phyloP scores from a whole-genome alignment of 2,329 filamentous ascomycete genomes.

The Ciborinia camelliae region DNA sequence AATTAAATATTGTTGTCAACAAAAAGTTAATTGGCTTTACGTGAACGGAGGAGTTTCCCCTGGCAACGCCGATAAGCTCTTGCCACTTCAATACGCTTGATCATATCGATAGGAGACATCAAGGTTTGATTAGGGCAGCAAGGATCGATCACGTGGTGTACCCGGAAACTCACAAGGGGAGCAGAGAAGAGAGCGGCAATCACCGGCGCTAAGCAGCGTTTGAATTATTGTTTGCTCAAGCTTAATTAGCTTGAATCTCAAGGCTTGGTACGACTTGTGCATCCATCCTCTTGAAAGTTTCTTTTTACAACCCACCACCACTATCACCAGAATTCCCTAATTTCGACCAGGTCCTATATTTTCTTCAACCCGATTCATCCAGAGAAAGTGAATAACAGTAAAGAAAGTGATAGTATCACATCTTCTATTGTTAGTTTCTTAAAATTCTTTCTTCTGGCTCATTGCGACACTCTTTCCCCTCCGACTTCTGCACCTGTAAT shows the following conservation, averaged over 20 bases:
- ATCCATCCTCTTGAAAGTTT: no score
- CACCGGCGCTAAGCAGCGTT: neutral
- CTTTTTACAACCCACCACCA: neutral
- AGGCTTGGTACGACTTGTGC: neutral
- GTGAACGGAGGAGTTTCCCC: slow-evolving; percentile 12
- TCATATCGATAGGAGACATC: slow-evolving; percentile 2
- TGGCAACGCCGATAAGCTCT: slow-evolving; percentile 6
- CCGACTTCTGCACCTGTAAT: neutral
- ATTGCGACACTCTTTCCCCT: neutral
- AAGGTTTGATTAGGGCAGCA: neutral
- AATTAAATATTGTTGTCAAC: slow-evolving; percentile 2
- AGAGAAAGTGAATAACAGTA: neutral
- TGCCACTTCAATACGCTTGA: neutral
- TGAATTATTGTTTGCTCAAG: neutral
- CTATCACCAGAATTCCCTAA: no score
- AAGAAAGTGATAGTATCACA: slow-evolving; percentile 16
- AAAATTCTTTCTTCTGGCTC: slow-evolving; percentile 1
- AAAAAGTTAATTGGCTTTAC: slow-evolving; percentile 12
- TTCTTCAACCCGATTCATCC: neutral
- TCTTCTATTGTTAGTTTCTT: neutral
- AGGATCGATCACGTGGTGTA: neutral
- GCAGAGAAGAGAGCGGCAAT: neutral
- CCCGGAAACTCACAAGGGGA: no score
- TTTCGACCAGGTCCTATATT: neutral
- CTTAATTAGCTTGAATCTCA: neutral